These are phyloP conservation scores for Loxodes magnus DNA, from an alignment of 73 alveolate genomes.

Conservation along the genomic window DNA sequence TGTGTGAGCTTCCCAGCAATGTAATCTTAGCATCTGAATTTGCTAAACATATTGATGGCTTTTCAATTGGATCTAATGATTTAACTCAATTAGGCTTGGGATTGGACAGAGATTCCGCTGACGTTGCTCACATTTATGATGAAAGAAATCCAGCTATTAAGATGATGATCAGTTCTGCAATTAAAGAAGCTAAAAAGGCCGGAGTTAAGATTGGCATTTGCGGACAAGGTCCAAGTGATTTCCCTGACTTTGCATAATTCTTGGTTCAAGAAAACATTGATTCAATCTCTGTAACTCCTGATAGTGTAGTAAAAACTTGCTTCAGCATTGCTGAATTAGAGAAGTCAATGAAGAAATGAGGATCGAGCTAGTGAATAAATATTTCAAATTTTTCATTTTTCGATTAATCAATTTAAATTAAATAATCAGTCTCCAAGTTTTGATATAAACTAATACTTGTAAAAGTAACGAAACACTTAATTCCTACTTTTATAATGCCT, in stretches of 20 bases:
- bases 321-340: too few relatives aligned
- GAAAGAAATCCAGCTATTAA: constrained; percentile 26
- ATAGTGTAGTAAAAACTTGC: too few relatives aligned
- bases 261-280: too few relatives aligned
- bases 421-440: too few relatives aligned
- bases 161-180: constrained; percentile 18
- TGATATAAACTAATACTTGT: too few relatives aligned
- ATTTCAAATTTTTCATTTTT: too few relatives aligned
- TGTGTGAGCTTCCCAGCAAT: constrained; percentile 29
- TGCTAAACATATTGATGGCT: constrained; percentile 14
- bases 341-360: too few relatives aligned
- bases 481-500: too few relatives aligned
- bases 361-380: too few relatives aligned
- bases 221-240: constrained; percentile 28
- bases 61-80: constrained; percentile 25
- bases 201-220: constrained; percentile 26
- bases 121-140: constrained; percentile 19
- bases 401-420: too few relatives aligned
- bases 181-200: constrained; percentile 26
- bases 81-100: constrained; percentile 21
- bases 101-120: constrained; percentile 20
- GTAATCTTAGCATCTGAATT: constrained; percentile 23
- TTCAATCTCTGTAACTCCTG: too few relatives aligned
- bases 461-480: too few relatives aligned
- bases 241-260: constrained; percentile 24